phyloP scores from a whole-genome alignment of 2,329 filamentous ascomycete genomes.

The Lachnellula subtilissima region DNA sequence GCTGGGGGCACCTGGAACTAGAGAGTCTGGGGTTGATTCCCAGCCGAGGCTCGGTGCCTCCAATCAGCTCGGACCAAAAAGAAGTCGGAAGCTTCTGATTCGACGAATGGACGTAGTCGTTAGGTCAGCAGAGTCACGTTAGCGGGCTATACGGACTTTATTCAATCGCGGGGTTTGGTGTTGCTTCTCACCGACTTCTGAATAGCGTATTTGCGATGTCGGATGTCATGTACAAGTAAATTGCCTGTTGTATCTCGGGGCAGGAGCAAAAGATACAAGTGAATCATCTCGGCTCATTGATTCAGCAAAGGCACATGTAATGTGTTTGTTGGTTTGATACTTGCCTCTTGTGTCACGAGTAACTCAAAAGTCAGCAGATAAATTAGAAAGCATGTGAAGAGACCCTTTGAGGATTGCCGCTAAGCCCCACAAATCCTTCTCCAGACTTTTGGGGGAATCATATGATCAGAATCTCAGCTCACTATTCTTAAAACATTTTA shows the following conservation, averaged over 20 bases:
- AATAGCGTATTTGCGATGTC: background rate
- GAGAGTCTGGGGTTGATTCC: background rate
- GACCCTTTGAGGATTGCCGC: background rate
- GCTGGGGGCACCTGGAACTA: background rate
- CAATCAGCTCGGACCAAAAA: background rate
- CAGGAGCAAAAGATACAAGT: background rate
- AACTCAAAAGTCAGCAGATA: background rate
- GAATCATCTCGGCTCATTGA: background rate
- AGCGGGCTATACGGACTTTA: too few species aligned
- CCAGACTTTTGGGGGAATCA: background rate
- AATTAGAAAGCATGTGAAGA: constrained; percentile 2
- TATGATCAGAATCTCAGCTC: background rate
- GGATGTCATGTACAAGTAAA: background rate
- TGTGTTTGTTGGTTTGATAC: background rate
- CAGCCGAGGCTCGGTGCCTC: background rate
- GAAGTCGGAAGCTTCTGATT: constrained; percentile 4
- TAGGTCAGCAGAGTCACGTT: constrained; percentile 11
- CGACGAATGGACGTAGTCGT: constrained; percentile 7
- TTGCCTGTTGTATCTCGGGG: background rate
- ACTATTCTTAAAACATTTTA: background rate
- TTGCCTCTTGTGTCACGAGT: constrained; percentile 1
- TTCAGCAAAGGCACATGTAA: background rate
- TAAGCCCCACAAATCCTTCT: constrained; percentile 1
- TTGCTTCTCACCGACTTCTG: background rate
- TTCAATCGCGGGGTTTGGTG: background rate